phyloP scores from a whole-genome alignment of 2,329 filamentous ascomycete species.

The Ascochyta lentis region DNA sequence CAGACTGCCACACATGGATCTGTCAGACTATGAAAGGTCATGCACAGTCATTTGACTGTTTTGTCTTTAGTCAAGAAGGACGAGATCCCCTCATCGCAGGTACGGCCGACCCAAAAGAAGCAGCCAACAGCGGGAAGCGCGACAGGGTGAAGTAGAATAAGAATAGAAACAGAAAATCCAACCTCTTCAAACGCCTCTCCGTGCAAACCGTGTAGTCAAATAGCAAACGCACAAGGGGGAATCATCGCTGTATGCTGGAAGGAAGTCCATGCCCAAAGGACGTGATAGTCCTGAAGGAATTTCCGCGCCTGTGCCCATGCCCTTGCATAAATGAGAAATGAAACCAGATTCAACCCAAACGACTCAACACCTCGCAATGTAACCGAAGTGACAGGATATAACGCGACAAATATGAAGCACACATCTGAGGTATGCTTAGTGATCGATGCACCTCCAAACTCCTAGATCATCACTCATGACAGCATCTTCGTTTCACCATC shows the following conservation, averaged over 20 bases:
- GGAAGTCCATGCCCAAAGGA: slow-evolving; percentile 47
- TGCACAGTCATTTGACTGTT: slow-evolving; percentile 16
- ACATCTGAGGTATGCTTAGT: slow-evolving; percentile 38
- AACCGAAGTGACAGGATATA: slow-evolving; percentile 52
- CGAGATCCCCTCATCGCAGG: not conserved
- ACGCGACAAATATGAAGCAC: slow-evolving; percentile 45
- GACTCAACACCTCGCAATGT: slow-evolving; percentile 51
- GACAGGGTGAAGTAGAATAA: slow-evolving; percentile 4
- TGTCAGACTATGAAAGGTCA: slow-evolving; percentile 31
- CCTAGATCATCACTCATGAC: slow-evolving; percentile 46
- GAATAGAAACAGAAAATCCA: slow-evolving; percentile 18
- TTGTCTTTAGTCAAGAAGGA: slow-evolving; percentile 28
- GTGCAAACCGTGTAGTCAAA: slow-evolving; percentile 38
- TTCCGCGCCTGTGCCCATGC: slow-evolving; percentile 51
- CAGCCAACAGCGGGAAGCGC: not conserved
- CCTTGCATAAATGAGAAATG: slow-evolving; percentile 46
- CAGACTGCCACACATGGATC: slow-evolving; percentile 27
- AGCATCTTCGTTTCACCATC: slow-evolving; percentile 27
- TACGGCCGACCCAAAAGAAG: slow-evolving; percentile 20
- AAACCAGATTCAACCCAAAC: slow-evolving; percentile 39
- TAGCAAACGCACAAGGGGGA: slow-evolving; percentile 51
- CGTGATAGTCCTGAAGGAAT: slow-evolving; percentile 40
- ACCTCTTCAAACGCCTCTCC: slow-evolving; percentile 40
- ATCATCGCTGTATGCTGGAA: slow-evolving; percentile 54
- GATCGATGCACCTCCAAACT: slow-evolving; percentile 43